Evolutionary conservation across 177 flowering plant species (phyloP).

Genomic region (Vitis hybrid): DNA sequence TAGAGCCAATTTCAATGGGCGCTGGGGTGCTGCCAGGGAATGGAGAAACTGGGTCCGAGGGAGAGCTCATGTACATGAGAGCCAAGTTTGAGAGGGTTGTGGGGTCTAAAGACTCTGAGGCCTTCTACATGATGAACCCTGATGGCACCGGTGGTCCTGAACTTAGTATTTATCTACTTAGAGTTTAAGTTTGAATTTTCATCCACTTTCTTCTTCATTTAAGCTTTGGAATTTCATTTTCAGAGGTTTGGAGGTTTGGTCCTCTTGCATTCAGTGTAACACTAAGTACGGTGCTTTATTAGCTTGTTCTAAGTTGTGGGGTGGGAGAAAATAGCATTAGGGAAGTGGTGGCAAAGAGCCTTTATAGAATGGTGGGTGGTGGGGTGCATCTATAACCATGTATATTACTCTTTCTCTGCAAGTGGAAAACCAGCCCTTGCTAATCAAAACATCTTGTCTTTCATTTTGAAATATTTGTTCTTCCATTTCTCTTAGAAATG

Average conservation of each 20-base stretch:
- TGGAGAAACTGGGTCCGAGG: constrained; percentile 40
- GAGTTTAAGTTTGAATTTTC: constrained; percentile 35
- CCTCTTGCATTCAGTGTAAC: not conserved
- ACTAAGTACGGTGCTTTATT: not conserved
- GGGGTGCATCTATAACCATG: not conserved
- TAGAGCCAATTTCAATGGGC: constrained; percentile 77
- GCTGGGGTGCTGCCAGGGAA: constrained; percentile 76
- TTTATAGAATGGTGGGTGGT: not conserved
- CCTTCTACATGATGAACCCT: constrained; percentile 90
- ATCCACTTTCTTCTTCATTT: not conserved
- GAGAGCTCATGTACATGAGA: constrained; percentile 90
- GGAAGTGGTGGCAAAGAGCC: too few relatives aligned
- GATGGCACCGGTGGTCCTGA: constrained; percentile 79
- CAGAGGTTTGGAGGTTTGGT: not conserved
- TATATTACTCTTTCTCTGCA: not conserved
- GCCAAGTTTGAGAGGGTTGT: constrained; percentile 84
- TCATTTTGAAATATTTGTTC: too few relatives aligned
- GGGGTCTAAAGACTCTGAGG: constrained; percentile 78
- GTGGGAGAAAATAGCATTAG: not conserved
- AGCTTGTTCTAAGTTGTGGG: not conserved
- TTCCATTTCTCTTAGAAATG: too few relatives aligned
- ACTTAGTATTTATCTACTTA: constrained; percentile 70
- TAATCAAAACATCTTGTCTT: too few relatives aligned
- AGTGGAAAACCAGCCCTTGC: not conserved
- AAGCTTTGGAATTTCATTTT: not conserved